Conservation (phyloP, 2,329 filamentous ascomycete species). For the Claviceps sp. region DNA sequence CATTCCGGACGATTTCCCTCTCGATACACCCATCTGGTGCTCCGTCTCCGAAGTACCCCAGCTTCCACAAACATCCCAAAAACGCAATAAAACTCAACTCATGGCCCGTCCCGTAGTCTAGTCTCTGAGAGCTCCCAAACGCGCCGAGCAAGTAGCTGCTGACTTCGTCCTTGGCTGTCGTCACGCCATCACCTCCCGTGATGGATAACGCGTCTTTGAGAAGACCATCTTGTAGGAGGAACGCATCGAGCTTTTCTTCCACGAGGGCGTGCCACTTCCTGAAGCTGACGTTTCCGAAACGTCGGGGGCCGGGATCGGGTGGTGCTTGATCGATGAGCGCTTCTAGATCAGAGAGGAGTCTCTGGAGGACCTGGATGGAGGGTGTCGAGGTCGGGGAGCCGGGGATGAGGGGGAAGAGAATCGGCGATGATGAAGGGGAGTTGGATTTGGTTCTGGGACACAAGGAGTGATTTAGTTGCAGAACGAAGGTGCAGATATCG, state of each 20-base stretch:
- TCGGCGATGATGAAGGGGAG: slow-evolving; percentile 13
- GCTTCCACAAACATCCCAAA: slow-evolving; percentile 78
- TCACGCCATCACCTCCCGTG: slow-evolving; percentile 17
- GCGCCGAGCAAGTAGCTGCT: slow-evolving; percentile 67
- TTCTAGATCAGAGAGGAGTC: slow-evolving; percentile 51
- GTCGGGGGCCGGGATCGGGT: slow-evolving; percentile 69
- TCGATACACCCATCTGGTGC: slow-evolving; percentile 45
- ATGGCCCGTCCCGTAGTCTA: slow-evolving; percentile 95
- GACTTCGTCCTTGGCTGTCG: slow-evolving; percentile 52
- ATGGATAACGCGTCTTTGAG: slow-evolving; percentile 18
- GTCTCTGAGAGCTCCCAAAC: slow-evolving; percentile 76
- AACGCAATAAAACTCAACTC: slow-evolving; percentile 93
- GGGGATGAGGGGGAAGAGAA: slow-evolving; percentile 30
- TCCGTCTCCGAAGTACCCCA: slow-evolving; percentile 60
- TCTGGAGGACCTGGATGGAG: slow-evolving; percentile 50
- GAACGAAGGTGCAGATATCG: slow-evolving; percentile 74
- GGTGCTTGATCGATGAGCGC: slow-evolving; percentile 63
- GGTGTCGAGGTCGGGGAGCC: slow-evolving; percentile 25
- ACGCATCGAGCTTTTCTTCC: slow-evolving; percentile 37
- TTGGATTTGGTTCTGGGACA: slow-evolving; percentile 50
- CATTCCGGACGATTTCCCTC: slow-evolving; percentile 64
- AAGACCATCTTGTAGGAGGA: slow-evolving; percentile 15
- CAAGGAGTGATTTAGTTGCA: slow-evolving; percentile 81
- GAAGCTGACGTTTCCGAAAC: slow-evolving; percentile 90
- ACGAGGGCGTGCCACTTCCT: slow-evolving; percentile 67